phyloP scores from a whole-genome alignment of 805 yeast species.

The Metschnikowia peoriensis region DNA sequence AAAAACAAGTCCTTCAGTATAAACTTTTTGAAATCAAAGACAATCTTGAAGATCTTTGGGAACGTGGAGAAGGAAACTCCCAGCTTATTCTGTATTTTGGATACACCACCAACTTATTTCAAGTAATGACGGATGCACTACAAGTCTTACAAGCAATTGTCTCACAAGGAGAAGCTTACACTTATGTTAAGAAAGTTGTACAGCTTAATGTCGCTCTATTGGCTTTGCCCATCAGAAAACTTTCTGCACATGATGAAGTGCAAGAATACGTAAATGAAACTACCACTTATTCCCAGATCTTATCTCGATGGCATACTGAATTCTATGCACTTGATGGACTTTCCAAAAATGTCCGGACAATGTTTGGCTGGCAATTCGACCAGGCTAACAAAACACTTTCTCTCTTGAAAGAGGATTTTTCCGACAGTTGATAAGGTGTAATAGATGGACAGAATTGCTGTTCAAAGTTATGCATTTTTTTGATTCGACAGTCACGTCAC shows the following conservation, averaged over 20 bases:
- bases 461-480: too few species aligned
- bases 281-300: not conserved
- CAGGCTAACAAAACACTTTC: too few species aligned
- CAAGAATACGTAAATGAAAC: not conserved
- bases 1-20: not conserved
- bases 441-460: too few species aligned
- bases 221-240: not conserved
- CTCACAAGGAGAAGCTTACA: not conserved
- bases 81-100: not conserved
- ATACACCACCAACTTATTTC: not conserved
- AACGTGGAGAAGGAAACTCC: too few species aligned
- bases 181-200: not conserved
- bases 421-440: too few species aligned
- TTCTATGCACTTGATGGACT: too few species aligned
- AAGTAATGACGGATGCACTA: not conserved
- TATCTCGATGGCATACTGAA: not conserved
- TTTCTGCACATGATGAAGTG: not conserved
- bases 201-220: not conserved
- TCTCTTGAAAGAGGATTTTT: too few species aligned
- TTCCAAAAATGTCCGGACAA: too few species aligned
- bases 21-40: not conserved
- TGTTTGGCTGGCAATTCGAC: too few species aligned
- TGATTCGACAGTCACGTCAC: too few species aligned
- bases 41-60: not conserved
- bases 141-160: not conserved